Percentiles rank a stretch among this genome's conserved stretches.
Conservation (phyloP, 129 eudicot species). For the Ambrosia trifida region DNA sequence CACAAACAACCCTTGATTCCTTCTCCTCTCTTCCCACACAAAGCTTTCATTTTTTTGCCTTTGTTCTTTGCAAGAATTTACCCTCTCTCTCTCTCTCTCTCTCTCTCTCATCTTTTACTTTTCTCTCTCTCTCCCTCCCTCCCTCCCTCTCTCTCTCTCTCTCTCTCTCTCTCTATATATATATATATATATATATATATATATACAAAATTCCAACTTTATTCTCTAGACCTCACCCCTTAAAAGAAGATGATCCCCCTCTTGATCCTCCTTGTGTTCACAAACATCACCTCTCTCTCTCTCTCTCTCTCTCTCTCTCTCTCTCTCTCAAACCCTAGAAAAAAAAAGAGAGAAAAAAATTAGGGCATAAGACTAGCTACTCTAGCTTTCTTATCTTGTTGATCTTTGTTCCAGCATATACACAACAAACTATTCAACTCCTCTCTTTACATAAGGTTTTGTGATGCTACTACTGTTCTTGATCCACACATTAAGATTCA, state of each 20-base stretch:
- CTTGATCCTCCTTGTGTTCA: slow-evolving; percentile 84
- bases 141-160: slow-evolving; percentile 34
- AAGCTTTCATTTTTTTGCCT: slow-evolving; percentile 45
- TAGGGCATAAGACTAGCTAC: slow-evolving; percentile 22
- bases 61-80: slow-evolving; percentile 80
- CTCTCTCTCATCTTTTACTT: slow-evolving; percentile 23
- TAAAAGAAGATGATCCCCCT: slow-evolving; percentile 59
- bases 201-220: slow-evolving; percentile 56
- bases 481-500: slow-evolving; percentile 29
- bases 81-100: slow-evolving; percentile 46
- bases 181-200: too few species aligned
- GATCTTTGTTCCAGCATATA: slow-evolving; percentile 37
- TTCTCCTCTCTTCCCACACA: slow-evolving; percentile 40
- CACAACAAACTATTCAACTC: slow-evolving; percentile 31
- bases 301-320: slow-evolving; percentile 31
- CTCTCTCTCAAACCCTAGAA: slow-evolving; percentile 49
- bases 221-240: slow-evolving; percentile 74
- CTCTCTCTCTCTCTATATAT: slow-evolving; percentile 28
- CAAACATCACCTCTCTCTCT: slow-evolving; percentile 48
- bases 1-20: slow-evolving; percentile 46
- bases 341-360: slow-evolving; percentile 16
- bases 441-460: slow-evolving; percentile 24
- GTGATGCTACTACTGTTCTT: slow-evolving; percentile 19
- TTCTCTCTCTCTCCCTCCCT: slow-evolving; percentile 34
- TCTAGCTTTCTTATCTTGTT: slow-evolving; percentile 36